Conservation (phyloP, 2,329 filamentous ascomycete genomes). For the Diaporthe capsici region DNA sequence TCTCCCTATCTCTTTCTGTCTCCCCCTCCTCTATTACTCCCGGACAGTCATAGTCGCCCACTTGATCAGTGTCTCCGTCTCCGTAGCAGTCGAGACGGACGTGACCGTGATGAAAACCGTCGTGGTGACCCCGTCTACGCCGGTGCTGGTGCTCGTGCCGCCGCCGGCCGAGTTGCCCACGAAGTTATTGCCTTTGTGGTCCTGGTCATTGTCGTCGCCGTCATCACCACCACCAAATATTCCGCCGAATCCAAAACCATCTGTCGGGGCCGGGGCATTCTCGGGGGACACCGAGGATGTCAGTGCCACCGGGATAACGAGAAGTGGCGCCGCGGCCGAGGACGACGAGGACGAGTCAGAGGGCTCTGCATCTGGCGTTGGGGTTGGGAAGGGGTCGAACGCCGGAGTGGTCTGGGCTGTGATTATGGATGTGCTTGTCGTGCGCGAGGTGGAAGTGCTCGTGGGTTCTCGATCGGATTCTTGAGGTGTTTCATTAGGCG, state of each 20-base stretch:
- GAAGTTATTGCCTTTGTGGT: conserved; percentile 21
- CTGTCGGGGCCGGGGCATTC: conserved; percentile 25
- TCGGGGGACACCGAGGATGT: conserved; percentile 9
- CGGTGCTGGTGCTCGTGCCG: conserved; percentile 36
- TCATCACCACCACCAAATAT: conserved; percentile 1
- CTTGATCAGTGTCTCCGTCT: conserved; percentile 30
- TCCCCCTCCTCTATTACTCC: neutral
- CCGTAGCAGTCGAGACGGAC: conserved; percentile 38
- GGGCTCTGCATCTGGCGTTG: neutral
- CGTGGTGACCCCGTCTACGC: conserved; percentile 28
- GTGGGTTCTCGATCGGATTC: conserved; percentile 7
- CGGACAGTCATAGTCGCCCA: conserved; percentile 27
- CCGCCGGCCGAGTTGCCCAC: conserved; percentile 21
- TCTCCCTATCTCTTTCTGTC: neutral
- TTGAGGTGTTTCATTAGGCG: neutral
- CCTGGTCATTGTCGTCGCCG: neutral
- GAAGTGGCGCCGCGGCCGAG: neutral
- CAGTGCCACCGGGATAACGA: conserved; percentile 22
- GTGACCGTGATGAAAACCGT: conserved; percentile 41
- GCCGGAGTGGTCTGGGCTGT: conserved; percentile 3
- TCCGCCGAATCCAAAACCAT: neutral
- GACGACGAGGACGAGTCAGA: conserved; percentile 2
- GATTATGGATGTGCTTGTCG: conserved; percentile 13
- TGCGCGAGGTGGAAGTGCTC: conserved; percentile 25
- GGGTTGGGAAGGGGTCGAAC: neutral